phyloP scores from a whole-genome alignment of 805 yeast species.

The Saccharomyces kudriavzevii region DNA sequence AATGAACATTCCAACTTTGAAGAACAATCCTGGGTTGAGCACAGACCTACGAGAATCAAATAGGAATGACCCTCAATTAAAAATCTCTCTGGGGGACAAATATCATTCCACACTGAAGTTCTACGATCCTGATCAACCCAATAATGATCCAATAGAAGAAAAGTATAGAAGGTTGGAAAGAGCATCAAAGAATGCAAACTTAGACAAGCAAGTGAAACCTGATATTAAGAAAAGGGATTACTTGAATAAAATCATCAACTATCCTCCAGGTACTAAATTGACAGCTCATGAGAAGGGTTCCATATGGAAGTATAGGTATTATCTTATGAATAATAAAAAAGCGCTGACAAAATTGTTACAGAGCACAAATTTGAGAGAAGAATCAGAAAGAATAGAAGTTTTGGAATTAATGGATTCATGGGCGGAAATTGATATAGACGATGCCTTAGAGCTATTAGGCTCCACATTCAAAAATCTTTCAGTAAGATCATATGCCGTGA shows the following conservation, averaged over 20 bases:
- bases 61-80: conserved; percentile 20
- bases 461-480: conserved; percentile 64
- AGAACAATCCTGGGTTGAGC: conserved; percentile 39
- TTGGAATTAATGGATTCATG: conserved; percentile 61
- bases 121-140: conserved; percentile 62
- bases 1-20: conserved; percentile 30
- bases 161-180: conserved; percentile 82
- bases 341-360: conserved; percentile 76
- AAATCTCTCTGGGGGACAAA: conserved; percentile 20
- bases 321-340: conserved; percentile 56
- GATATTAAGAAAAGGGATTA: conserved; percentile 75
- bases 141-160: conserved; percentile 77
- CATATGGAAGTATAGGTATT: conserved; percentile 87
- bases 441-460: conserved; percentile 78
- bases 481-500: conserved; percentile 82
- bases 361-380: conserved; percentile 83
- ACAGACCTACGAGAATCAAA: conserved; percentile 11
- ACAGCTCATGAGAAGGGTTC: conserved; percentile 77
- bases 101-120: conserved; percentile 33
- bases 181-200: conserved; percentile 63
- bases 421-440: conserved; percentile 74
- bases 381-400: conserved; percentile 70
- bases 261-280: conserved; percentile 77
- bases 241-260: conserved; percentile 55
- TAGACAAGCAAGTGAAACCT: conserved; percentile 84